Evolutionary conservation across 2,329 filamentous ascomycete genomes (phyloP).

Genomic region (Xylaria sp.): DNA sequence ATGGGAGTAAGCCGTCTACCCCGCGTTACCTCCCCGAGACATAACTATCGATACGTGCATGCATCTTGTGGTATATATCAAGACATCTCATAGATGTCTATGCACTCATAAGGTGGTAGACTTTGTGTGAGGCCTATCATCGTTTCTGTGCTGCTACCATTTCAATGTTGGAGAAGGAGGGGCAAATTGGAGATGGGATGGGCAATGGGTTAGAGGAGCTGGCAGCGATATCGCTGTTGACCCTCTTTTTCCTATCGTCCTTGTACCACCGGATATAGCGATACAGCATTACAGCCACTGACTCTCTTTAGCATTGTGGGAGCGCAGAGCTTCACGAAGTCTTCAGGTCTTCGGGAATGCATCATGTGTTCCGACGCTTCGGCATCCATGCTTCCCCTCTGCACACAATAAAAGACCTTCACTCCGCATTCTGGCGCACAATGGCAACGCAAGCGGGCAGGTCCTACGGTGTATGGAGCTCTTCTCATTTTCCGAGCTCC

Average conservation of each 20-base stretch:
- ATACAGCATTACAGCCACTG: too few relatives aligned
- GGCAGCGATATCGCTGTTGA: conserved; percentile 23
- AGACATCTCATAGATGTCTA: too few relatives aligned
- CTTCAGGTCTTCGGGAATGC: conserved; percentile 26
- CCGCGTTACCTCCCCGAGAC: too few relatives aligned
- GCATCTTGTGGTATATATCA: too few relatives aligned
- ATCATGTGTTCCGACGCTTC: conserved; percentile 33
- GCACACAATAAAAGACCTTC: conserved; percentile 13
- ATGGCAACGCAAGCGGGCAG: conserved; percentile 30
- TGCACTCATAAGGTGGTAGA: too few relatives aligned
- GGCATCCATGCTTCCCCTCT: conserved; percentile 9
- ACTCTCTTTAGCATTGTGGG: background rate
- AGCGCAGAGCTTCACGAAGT: conserved; percentile 10
- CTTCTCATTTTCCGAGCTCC: conserved; percentile 5
- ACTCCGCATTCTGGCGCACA: conserved; percentile 22
- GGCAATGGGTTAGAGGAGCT: too few relatives aligned
- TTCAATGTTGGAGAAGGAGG: conserved; percentile 19
- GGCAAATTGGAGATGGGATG: conserved; percentile 4
- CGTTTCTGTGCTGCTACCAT: too few relatives aligned
- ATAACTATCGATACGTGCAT: too few relatives aligned
- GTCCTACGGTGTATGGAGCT: conserved; percentile 31
- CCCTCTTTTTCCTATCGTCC: conserved; percentile 12
- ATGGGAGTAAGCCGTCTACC: too few relatives aligned
- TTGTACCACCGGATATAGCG: conserved; percentile 12
- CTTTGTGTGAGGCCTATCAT: too few relatives aligned